Conservation (phyloP, 1,284 basidiomycete genomes). For the Apiotrichum domesticum region DNA sequence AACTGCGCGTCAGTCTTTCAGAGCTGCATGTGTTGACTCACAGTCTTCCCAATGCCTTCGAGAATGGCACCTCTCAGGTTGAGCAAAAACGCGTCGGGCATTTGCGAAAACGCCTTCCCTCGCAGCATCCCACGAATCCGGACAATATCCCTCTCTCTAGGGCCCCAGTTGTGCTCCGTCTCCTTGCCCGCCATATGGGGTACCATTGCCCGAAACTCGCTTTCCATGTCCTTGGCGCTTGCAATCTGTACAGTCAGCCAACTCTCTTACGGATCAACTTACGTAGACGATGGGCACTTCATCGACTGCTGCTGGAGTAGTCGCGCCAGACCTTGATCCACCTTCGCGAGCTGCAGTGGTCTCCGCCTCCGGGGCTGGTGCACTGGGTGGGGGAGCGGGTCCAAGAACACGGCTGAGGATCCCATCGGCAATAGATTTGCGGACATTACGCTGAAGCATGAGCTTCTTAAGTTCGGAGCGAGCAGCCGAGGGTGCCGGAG, state of each 20-base stretch:
- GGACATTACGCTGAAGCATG: conserved; percentile 71
- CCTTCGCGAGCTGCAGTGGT: conserved; percentile 54
- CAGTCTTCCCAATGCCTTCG: conserved; percentile 79
- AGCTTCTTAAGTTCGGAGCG: conserved; percentile 90
- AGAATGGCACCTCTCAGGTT: conserved; percentile 70
- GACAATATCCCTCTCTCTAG: conserved; percentile 70
- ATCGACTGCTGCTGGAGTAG: conserved; percentile 10
- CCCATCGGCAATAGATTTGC: conserved; percentile 65
- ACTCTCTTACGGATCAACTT: conserved; percentile 36
- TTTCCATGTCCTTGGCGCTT: conserved; percentile 74
- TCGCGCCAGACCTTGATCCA: conserved; percentile 41
- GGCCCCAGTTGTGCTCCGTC: conserved; percentile 92
- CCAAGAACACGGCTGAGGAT: conserved; percentile 48
- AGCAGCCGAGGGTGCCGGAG: conserved; percentile 74
- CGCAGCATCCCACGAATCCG: conserved; percentile 87
- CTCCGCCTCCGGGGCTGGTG: neutral
- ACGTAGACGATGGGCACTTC: conserved; percentile 68
- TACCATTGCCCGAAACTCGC: conserved; percentile 71
- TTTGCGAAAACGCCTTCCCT: conserved; percentile 69
- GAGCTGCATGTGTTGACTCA: conserved; percentile 45
- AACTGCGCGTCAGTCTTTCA: conserved; percentile 52
- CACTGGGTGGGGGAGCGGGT: conserved; percentile 6
- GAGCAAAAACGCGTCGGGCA: conserved; percentile 64
- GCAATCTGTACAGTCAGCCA: conserved; percentile 57
- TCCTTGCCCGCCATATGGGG: conserved; percentile 89